Evolutionary conservation across 2,329 filamentous ascomycete genomes (phyloP), one percentile per base, ranked within the genome.

Genomic region (Talaromyces sp.): DNA sequence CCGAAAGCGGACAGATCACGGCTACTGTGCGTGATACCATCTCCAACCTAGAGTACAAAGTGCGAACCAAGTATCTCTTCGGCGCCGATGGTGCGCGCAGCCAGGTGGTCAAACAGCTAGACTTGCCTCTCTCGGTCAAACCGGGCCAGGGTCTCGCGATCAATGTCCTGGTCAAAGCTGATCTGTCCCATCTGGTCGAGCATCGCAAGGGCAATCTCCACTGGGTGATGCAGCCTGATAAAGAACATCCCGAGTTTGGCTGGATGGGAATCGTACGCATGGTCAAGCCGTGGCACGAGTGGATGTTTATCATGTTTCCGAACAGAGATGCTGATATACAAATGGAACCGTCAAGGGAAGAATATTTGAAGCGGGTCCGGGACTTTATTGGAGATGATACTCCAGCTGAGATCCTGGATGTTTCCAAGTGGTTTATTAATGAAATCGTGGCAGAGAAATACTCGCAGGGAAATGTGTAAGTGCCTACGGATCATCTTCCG

Each of bases 251-350:
- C 0, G 74, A 74, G 0, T 86, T 82, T 71, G 82, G 77, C 0
- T 84, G 81, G 79, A 73, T 74, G 32, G 72, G 70, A 2, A 71
- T 84, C 63, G 74, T 81, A 2, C 76, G 86, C 24, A 87, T 88
- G 84, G 84, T 88, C 4, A 84, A 82, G 72, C 81, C 84, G 0
- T 88, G 85, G 85, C 68, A 82, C 64, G 82, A 88, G 72, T 88
- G 84, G 84, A 78, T 84, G 74, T 82, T 83, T 50, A 82, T 84
- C 58, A 68, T 85, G 17, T 73, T 86, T n/a, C 80, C 82, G 0
- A 68, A 69, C 9, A 75, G 62, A 2, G 63, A 65, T 29, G 62
- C 59, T n/a, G 62, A 52, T 32, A 78, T 77, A 60, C 72, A 75
- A 19, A n/a, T n/a, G n/a, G n/a, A n/a, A n/a, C 80, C 81, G 0